Percentiles rank a stretch among this genome's conserved stretches.
phyloP scores from a whole-genome alignment of 306 rosid species.

The Cicer judaicum region DNA sequence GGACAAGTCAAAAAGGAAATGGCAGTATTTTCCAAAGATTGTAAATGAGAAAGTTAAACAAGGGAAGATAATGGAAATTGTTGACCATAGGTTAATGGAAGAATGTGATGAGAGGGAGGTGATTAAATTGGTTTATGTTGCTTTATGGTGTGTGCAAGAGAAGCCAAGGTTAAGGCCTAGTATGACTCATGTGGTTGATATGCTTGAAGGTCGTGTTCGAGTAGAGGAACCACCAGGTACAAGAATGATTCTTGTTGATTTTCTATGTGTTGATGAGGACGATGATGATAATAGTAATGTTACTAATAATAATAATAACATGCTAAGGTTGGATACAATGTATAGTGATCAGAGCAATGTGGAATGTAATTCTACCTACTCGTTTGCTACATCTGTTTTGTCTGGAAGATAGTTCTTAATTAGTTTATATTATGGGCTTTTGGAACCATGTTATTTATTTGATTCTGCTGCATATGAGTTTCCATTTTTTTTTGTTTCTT shows the following conservation, averaged over 20 bases:
- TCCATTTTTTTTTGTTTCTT: neutral
- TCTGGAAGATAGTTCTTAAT: conserved; percentile 49
- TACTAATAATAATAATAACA: neutral
- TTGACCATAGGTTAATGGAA: conserved; percentile 62
- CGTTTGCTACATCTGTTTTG: conserved; percentile 56
- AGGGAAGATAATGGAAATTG: conserved; percentile 69
- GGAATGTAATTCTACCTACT: conserved; percentile 42
- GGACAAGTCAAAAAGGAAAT: conserved; percentile 49
- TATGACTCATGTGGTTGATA: conserved; percentile 68
- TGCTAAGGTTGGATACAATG: conserved; percentile 21
- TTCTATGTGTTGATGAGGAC: conserved; percentile 54
- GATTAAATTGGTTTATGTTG: conserved; percentile 58
- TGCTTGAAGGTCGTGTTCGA: conserved; percentile 67
- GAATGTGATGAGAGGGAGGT: conserved; percentile 59
- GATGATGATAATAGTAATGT: conserved; percentile 26
- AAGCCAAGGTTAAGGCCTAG: conserved; percentile 67
- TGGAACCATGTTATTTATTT: neutral
- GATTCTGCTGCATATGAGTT: neutral
- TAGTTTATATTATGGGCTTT: neutral
- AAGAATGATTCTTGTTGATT: conserved; percentile 62
- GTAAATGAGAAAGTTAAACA: conserved; percentile 71
- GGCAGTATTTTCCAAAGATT: conserved; percentile 67
- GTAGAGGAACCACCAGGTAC: conserved; percentile 76
- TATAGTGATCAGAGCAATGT: conserved; percentile 17
- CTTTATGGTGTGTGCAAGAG: conserved; percentile 87